Percentiles rank a stretch among this genome's conserved stretches.
Conservation (phyloP, 2,329 filamentous ascomycete genomes). For the Venturia pyrina region DNA sequence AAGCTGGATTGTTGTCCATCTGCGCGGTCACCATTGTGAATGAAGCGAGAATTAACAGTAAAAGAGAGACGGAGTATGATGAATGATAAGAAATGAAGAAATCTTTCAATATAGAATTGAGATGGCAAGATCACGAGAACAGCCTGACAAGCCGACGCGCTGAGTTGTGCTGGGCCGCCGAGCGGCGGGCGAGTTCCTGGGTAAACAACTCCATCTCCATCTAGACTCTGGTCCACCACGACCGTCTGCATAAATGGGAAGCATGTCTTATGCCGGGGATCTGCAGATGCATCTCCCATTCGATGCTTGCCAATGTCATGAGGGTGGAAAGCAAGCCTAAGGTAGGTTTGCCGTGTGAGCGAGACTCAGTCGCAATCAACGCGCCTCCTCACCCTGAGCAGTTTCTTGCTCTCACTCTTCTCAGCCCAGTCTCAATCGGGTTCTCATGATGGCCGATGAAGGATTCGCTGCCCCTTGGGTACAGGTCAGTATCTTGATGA, state of each 20-base stretch:
- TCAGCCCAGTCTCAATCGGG: neutral
- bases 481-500: slow-evolving; percentile 9
- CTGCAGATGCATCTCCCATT: neutral
- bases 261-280: neutral
- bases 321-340: neutral
- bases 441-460: neutral
- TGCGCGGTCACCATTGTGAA: slow-evolving; percentile 16
- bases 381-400: neutral
- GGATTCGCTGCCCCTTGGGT: slow-evolving; percentile 15
- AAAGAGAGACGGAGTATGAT: slow-evolving; percentile 13
- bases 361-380: neutral
- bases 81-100: slow-evolving; percentile 12
- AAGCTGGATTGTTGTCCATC: slow-evolving; percentile 24
- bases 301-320: neutral
- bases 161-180: too few species aligned
- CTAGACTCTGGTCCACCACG: neutral
- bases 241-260: neutral
- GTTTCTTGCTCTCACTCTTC: neutral
- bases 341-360: neutral
- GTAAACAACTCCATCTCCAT: slow-evolving; percentile 7
- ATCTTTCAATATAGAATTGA: neutral
- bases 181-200: slow-evolving; percentile 1
- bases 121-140: neutral
- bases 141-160: neutral
- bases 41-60: neutral